Conservation (phyloP, 805 yeast genomes). For the Trichomonascus vanleenenianus region DNA sequence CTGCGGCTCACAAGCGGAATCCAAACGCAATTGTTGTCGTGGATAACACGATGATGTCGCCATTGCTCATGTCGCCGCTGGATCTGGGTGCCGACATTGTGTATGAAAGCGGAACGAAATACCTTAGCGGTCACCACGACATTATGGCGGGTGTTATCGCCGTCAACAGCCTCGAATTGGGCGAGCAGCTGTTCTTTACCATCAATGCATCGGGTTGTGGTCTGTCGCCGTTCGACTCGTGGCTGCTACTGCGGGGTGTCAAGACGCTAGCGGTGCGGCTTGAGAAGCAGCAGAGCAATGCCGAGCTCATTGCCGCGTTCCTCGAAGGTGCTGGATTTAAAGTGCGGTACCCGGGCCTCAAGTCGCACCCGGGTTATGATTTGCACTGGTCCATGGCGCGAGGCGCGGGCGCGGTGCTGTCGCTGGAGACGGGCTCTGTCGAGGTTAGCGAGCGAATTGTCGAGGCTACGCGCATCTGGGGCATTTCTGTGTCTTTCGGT, state of each 20-base stretch:
- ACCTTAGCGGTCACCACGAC: slow-evolving; percentile 90
- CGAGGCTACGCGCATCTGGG: slow-evolving; percentile 67
- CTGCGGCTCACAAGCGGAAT: slow-evolving; percentile 55
- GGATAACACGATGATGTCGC: slow-evolving; percentile 97
- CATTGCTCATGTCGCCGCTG: slow-evolving; percentile 75
- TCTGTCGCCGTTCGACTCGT: slow-evolving; percentile 83
- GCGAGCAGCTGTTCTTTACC: slow-evolving; percentile 62
- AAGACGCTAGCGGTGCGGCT: slow-evolving; percentile 81
- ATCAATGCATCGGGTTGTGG: slow-evolving; percentile 91
- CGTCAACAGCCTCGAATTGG: slow-evolving; percentile 52
- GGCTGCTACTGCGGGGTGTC: slow-evolving; percentile 83
- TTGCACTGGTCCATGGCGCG: slow-evolving; percentile 67
- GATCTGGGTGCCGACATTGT: slow-evolving; percentile 85
- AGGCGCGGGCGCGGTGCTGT: slow-evolving; percentile 85
- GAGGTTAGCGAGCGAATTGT: slow-evolving; percentile 62
- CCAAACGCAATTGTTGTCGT: slow-evolving; percentile 74
- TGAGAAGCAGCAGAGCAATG: slow-evolving; percentile 81
- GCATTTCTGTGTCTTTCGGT: slow-evolving; percentile 90
- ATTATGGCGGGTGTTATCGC: slow-evolving; percentile 94
- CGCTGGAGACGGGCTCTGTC: slow-evolving; percentile 79
- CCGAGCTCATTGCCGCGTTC: slow-evolving; percentile 66
- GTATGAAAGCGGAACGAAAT: slow-evolving; percentile 90
- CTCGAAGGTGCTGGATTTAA: slow-evolving; percentile 59
- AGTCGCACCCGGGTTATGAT: slow-evolving; percentile 72
- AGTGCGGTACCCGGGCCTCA: slow-evolving; percentile 81